Evolutionary conservation across 2,329 filamentous ascomycete species (phyloP).

Genomic region (Exophiala sp.): DNA sequence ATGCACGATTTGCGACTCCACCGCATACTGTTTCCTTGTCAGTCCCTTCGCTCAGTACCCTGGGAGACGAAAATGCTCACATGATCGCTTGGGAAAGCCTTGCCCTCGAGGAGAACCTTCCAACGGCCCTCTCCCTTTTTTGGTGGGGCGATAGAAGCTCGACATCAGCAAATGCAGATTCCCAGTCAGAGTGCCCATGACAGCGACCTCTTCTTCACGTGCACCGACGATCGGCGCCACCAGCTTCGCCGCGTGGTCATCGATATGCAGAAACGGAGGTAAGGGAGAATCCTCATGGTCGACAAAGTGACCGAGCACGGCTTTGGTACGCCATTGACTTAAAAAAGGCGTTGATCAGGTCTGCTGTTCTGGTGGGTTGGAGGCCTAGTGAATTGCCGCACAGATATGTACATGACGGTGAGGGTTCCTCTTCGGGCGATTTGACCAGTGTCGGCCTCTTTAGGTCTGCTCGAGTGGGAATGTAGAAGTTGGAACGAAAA

Average conservation of each 20-base stretch:
- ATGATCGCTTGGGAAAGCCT: constrained; percentile 83
- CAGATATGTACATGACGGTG: constrained; percentile 60
- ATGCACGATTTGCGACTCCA: constrained; percentile 71
- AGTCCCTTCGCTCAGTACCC: neutral
- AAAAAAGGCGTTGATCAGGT: constrained; percentile 67
- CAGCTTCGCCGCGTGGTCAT: constrained; percentile 64
- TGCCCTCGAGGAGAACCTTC: constrained; percentile 84
- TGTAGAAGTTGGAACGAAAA: constrained; percentile 65
- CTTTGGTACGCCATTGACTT: constrained; percentile 76
- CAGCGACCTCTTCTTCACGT: constrained; percentile 64
- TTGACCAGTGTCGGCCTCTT: constrained; percentile 54
- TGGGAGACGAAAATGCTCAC: constrained; percentile 39
- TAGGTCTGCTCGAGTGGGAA: constrained; percentile 68
- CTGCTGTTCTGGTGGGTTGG: constrained; percentile 63
- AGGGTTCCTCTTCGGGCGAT: constrained; percentile 33
- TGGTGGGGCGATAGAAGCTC: constrained; percentile 71
- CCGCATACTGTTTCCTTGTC: constrained; percentile 57
- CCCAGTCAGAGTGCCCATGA: constrained; percentile 80
- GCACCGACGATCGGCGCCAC: constrained; percentile 72
- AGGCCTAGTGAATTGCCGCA: constrained; percentile 86
- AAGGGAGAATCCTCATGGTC: constrained; percentile 62
- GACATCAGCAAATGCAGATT: constrained; percentile 79
- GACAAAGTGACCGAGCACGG: constrained; percentile 77
- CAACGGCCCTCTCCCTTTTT: constrained; percentile 46
- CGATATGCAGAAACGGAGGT: constrained; percentile 69